These are phyloP conservation scores for Caloboletus firmus DNA, from an alignment of 1,284 basidiomycete species.

Conservation along the genomic window DNA sequence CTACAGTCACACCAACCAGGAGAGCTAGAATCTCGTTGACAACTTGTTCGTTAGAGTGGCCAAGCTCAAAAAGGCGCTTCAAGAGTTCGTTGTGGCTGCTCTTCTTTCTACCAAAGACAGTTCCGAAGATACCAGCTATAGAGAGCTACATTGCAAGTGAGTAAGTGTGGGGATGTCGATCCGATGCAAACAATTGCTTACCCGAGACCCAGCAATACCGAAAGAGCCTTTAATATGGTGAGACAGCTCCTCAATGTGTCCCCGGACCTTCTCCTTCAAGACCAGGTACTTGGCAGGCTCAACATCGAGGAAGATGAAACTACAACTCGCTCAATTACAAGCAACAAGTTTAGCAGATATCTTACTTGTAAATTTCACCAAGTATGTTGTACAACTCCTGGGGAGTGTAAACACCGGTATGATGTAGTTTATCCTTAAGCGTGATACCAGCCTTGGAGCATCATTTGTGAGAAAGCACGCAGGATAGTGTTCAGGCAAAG, in stretches of 20 bases:
- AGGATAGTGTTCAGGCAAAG: neutral
- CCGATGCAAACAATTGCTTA: conserved; percentile 4
- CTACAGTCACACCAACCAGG: conserved; percentile 64
- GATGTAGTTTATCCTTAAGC: conserved; percentile 59
- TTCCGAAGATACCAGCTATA: conserved; percentile 46
- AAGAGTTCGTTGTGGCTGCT: conserved; percentile 50
- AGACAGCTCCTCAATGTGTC: conserved; percentile 53
- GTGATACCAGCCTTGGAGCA: conserved; percentile 62
- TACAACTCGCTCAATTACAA: conserved; percentile 29
- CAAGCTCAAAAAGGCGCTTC: conserved; percentile 54
- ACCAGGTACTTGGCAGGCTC: conserved; percentile 58
- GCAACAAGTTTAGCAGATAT: neutral
- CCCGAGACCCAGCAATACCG: conserved; percentile 28
- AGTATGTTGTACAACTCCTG: conserved; percentile 63
- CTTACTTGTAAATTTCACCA: conserved; percentile 65
- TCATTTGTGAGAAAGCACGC: conserved; percentile 2
- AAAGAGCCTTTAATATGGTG: conserved; percentile 53
- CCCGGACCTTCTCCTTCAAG: conserved; percentile 50
- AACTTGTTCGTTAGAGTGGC: conserved; percentile 56
- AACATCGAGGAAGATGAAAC: conserved; percentile 72
- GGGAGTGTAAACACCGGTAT: conserved; percentile 59
- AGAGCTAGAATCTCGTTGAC: conserved; percentile 72
- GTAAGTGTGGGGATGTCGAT: neutral
- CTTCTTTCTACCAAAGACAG: conserved; percentile 53
- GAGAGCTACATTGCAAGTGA: conserved; percentile 48